Evolutionary conservation across 192 early-diverging fungal genomes (phyloP).

Genomic region (Gonapodya prolifera): DNA sequence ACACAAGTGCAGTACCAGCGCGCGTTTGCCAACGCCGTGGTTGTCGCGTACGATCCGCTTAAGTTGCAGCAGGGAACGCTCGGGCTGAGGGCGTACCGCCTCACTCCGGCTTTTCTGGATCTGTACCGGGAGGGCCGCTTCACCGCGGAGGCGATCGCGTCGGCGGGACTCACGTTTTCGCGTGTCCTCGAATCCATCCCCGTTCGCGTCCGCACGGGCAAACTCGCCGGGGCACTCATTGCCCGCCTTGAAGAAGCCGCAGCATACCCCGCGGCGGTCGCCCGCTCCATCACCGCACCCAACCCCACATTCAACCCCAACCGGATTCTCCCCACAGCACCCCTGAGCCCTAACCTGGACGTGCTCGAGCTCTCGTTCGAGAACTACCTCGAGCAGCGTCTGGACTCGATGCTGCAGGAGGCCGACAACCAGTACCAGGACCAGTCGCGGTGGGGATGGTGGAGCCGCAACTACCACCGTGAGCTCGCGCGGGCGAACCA

Average conservation of each 20-base stretch:
- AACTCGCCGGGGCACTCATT: conserved; percentile 64
- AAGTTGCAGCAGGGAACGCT: conserved; percentile 66
- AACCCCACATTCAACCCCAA: conserved; percentile 48
- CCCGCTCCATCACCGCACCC: conserved; percentile 11
- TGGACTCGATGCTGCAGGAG: conserved; percentile 44
- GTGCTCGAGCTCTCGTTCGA: conserved; percentile 73
- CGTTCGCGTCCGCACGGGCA: conserved; percentile 72
- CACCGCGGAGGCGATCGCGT: conserved; percentile 63
- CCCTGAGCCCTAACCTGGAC: conserved; percentile 23
- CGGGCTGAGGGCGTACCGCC: conserved; percentile 72
- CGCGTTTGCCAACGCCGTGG: conserved; percentile 69
- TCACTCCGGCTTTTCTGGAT: conserved; percentile 74
- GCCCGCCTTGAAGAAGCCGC: conserved; percentile 46
- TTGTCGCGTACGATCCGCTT: conserved; percentile 85
- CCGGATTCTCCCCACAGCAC: conserved; percentile 30
- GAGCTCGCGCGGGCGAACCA: conserved; percentile 69
- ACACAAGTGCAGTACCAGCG: conserved; percentile 84
- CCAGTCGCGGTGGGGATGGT: conserved; percentile 84
- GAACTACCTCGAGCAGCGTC: conserved; percentile 73
- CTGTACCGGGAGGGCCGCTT: conserved; percentile 68
- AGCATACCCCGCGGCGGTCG: conserved; percentile 7
- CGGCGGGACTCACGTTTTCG: conserved; percentile 66
- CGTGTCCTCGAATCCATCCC: conserved; percentile 86
- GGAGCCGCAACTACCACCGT: conserved; percentile 81
- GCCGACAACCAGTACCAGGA: conserved; percentile 86